Percentiles rank a stretch among this genome's conserved stretches.
These are phyloP conservation scores for Udeniomyces megalosporus DNA, from an alignment of 768 basidiomycete species.

Conservation along the genomic window DNA sequence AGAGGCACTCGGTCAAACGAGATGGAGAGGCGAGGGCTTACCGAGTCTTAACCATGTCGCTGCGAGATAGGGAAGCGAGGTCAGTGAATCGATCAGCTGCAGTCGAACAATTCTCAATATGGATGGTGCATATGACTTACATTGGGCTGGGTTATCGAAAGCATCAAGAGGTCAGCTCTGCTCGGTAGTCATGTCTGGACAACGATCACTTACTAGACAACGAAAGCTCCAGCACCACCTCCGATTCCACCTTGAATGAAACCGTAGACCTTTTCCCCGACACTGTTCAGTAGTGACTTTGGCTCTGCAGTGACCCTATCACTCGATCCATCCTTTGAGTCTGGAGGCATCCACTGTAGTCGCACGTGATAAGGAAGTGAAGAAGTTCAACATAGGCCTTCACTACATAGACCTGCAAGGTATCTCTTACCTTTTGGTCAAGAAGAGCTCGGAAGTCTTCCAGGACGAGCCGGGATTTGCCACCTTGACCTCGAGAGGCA, in stretches of 20 bases:
- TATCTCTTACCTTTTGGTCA: slow-evolving; percentile 61
- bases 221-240: slow-evolving; percentile 61
- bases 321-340: slow-evolving; percentile 20
- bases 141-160: slow-evolving; percentile 33
- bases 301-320: slow-evolving; percentile 27
- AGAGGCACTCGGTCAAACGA: too few relatives aligned
- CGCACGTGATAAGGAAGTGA: too few relatives aligned
- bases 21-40: slow-evolving; percentile 54
- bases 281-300: slow-evolving; percentile 14
- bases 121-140: background rate
- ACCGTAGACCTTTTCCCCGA: slow-evolving; percentile 62
- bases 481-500: slow-evolving; percentile 59
- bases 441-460: slow-evolving; percentile 84
- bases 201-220: slow-evolving; percentile 10
- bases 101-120: too few relatives aligned
- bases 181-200: background rate
- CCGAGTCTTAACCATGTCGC: slow-evolving; percentile 40
- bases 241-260: slow-evolving; percentile 77
- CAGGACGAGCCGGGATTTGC: slow-evolving; percentile 52
- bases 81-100: background rate
- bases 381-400: too few relatives aligned
- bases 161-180: slow-evolving; percentile 26
- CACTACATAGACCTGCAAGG: too few relatives aligned
- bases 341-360: slow-evolving; percentile 12
- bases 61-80: slow-evolving; percentile 47